A percentile compares a stretch with the other conserved stretches of the same genome.
Conservation (phyloP, 306 rosid species). For the Glycine latifolia region DNA sequence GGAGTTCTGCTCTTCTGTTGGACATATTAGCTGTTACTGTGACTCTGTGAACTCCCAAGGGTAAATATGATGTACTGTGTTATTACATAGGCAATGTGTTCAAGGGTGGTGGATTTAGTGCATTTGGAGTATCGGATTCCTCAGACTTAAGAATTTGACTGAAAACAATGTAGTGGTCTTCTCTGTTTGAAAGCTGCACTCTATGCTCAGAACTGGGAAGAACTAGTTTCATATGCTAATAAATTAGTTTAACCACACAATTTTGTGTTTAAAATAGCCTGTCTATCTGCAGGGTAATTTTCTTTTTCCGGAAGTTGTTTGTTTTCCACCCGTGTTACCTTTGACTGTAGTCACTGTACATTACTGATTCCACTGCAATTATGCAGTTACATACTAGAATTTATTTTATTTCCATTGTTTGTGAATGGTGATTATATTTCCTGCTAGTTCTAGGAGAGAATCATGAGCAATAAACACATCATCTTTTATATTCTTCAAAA, state of each 20-base stretch:
- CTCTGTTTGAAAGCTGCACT: slow-evolving; percentile 25
- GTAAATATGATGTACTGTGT: background rate
- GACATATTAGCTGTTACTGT: background rate
- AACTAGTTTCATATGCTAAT: slow-evolving; percentile 14
- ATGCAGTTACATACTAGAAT: background rate
- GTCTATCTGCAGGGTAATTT: slow-evolving; percentile 21
- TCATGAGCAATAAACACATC: background rate
- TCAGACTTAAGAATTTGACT: slow-evolving; percentile 13
- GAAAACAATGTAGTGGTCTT: slow-evolving; percentile 3
- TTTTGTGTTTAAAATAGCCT: slow-evolving; percentile 6
- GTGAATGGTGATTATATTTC: slow-evolving; percentile 31
- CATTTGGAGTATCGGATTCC: slow-evolving; percentile 16
- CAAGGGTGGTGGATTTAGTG: slow-evolving; percentile 9
- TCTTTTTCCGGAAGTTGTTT: slow-evolving; percentile 3
- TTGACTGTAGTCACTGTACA: background rate
- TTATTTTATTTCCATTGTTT: slow-evolving; percentile 28
- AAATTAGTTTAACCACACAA: slow-evolving; percentile 24
- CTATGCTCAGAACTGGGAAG: slow-evolving; percentile 1
- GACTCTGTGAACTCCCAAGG: background rate
- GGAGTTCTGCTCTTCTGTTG: no score
- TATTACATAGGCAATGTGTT: slow-evolving; percentile 13
- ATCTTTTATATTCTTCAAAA: background rate
- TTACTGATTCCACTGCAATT: background rate
- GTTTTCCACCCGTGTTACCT: background rate
- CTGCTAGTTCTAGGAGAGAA: slow-evolving; percentile 1